Evolutionary conservation across 768 basidiomycete genomes (phyloP).

Genomic region (Auricularia sp.): DNA sequence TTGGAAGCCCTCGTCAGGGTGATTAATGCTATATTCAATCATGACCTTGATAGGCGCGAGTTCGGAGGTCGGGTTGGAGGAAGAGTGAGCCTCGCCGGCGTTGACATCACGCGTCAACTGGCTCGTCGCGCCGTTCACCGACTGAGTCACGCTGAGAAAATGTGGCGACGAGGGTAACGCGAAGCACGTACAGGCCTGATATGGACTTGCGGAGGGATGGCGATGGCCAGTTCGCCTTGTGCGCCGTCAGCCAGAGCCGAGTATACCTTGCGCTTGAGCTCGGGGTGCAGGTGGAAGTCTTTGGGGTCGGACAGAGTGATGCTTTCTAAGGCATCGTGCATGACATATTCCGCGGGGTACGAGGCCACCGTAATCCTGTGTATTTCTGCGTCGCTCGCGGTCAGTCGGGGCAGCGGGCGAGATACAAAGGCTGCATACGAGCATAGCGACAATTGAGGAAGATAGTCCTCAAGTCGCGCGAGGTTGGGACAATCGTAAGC

Average conservation of each 20-base stretch:
- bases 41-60: slow-evolving; percentile 67
- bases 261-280: slow-evolving; percentile 86
- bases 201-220: slow-evolving; percentile 64
- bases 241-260: slow-evolving; percentile 83
- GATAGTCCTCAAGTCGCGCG: slow-evolving; percentile 67
- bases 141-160: slow-evolving; percentile 41
- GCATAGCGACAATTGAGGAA: slow-evolving; percentile 86
- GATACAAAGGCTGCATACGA: slow-evolving; percentile 37
- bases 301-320: slow-evolving; percentile 52
- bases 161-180: slow-evolving; percentile 8
- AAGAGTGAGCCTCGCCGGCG: not conserved
- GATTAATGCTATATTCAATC: slow-evolving; percentile 70
- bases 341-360: slow-evolving; percentile 65
- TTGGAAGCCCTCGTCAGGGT: slow-evolving; percentile 77
- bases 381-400: slow-evolving; percentile 36
- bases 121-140: slow-evolving; percentile 25
- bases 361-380: slow-evolving; percentile 64
- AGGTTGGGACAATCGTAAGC: slow-evolving; percentile 77
- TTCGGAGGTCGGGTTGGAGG: slow-evolving; percentile 39
- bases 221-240: slow-evolving; percentile 89
- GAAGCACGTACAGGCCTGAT: slow-evolving; percentile 47
- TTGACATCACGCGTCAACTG: slow-evolving; percentile 9
- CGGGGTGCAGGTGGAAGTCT: slow-evolving; percentile 84
- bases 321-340: slow-evolving; percentile 63
- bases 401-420: slow-evolving; percentile 12